Percentiles rank a stretch among this genome's conserved stretches.
These are phyloP conservation scores for Russula ochroleuca DNA, from an alignment of 768 basidiomycete genomes.

Conservation along the genomic window DNA sequence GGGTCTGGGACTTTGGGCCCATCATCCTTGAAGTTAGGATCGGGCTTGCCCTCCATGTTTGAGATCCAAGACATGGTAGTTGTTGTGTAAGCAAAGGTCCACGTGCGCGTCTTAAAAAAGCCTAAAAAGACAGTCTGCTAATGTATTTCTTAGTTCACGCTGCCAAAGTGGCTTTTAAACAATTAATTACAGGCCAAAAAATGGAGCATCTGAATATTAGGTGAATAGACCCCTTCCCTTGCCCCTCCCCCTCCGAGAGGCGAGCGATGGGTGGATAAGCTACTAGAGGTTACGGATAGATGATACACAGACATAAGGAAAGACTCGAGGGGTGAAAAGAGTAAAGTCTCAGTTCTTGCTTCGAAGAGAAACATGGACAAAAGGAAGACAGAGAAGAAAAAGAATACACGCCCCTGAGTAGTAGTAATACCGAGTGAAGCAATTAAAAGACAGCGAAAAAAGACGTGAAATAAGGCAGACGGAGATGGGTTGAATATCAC, in stretches of 20 bases:
- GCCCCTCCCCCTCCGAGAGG: conserved; percentile 4
- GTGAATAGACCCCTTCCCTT: conserved; percentile 18
- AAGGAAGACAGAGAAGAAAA: neutral
- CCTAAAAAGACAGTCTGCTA: too few relatives aligned
- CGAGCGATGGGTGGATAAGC: conserved; percentile 18
- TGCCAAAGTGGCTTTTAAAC: neutral
- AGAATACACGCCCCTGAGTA: conserved; percentile 12
- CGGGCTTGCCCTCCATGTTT: conserved; percentile 39
- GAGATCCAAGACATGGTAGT: conserved; percentile 61
- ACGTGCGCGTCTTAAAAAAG: too few relatives aligned
- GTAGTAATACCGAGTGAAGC: conserved; percentile 17
- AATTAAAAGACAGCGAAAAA: neutral
- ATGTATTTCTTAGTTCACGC: too few relatives aligned
- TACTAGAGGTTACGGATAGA: conserved; percentile 24
- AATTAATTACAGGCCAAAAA: conserved; percentile 14
- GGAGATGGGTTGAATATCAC: conserved; percentile 24
- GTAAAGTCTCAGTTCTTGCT: conserved; percentile 15
- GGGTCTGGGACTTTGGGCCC: conserved; percentile 60
- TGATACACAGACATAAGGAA: conserved; percentile 19
- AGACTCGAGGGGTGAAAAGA: conserved; percentile 1
- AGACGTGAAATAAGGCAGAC: conserved; percentile 14
- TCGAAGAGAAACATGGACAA: conserved; percentile 4
- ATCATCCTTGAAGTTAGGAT: conserved; percentile 34
- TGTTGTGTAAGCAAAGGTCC: neutral
- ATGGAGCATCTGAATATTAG: conserved; percentile 25